These are phyloP conservation scores for Rickenella mellea DNA, from an alignment of 768 basidiomycete species.

Conservation along the genomic window DNA sequence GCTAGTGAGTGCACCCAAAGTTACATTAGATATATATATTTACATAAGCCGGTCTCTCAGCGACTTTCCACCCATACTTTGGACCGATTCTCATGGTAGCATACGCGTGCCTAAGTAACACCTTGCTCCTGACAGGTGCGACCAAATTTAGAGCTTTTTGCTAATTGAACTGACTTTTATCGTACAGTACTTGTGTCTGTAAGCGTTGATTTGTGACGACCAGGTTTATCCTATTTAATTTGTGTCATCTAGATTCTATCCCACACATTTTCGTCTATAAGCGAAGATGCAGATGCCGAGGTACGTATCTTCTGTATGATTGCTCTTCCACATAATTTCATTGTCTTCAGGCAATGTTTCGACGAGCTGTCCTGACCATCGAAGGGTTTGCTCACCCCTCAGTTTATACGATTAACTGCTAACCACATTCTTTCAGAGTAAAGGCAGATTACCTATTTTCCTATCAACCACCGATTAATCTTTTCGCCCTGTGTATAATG, in stretches of 20 bases:
- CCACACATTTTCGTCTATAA: conserved; percentile 91
- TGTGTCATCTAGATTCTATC: conserved; percentile 65
- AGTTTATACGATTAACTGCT: too few species aligned
- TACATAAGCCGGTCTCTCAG: conserved; percentile 21
- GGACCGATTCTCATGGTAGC: conserved; percentile 87
- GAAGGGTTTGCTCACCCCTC: conserved; percentile 57
- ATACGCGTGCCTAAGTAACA: conserved; percentile 90
- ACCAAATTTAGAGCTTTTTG: conserved; percentile 7
- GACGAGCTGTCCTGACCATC: conserved; percentile 86
- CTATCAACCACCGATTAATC: conserved; percentile 89
- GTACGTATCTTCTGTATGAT: conserved; percentile 26
- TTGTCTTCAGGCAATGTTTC: conserved; percentile 72
- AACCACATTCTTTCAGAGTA: conserved; percentile 35
- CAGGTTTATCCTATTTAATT: conserved; percentile 12
- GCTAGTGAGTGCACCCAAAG: conserved; percentile 45
- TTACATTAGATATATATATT: neutral
- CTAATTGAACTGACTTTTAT: conserved; percentile 7
- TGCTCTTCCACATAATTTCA: conserved; percentile 4
- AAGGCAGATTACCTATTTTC: conserved; percentile 90
- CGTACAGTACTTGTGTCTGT: conserved; percentile 68
- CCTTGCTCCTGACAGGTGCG: conserved; percentile 80
- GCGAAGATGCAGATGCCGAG: conserved; percentile 88
- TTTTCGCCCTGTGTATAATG: conserved; percentile 80
- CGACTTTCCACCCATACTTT: conserved; percentile 74
- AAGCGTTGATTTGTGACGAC: conserved; percentile 14